Percentiles rank a stretch among this genome's conserved stretches.
These are phyloP conservation scores for Fusarium euwallaceae DNA, from an alignment of 2,329 filamentous ascomycete genomes.

Conservation along the genomic window DNA sequence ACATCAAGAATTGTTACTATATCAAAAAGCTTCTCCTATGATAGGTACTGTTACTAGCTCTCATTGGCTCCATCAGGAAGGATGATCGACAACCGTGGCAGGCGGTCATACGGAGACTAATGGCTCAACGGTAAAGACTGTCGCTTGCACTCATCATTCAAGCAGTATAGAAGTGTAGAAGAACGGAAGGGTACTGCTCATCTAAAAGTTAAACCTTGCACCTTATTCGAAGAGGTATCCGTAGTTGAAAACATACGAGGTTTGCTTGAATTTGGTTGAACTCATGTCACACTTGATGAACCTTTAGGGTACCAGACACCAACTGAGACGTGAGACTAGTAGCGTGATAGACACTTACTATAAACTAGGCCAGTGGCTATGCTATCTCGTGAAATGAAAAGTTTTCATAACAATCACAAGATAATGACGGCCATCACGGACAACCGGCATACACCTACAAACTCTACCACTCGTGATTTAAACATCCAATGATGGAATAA, in stretches of 20 bases:
- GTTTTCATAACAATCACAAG: background rate
- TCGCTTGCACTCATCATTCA: background rate
- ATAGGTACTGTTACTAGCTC: background rate
- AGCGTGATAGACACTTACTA: background rate
- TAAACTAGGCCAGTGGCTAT: background rate
- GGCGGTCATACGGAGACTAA: background rate
- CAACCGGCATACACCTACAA: background rate
- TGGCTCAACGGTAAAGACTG: background rate
- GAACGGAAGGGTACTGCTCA: accelerated
- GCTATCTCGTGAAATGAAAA: background rate
- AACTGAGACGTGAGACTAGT: background rate
- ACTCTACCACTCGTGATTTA: background rate
- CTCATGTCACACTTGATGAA: background rate
- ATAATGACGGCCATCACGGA: background rate
- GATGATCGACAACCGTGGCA: background rate
- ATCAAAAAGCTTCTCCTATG: background rate
- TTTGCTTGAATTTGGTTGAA: background rate
- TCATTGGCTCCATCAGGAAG: background rate
- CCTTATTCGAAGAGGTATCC: background rate
- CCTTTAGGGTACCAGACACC: background rate
- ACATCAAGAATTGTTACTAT: background rate
- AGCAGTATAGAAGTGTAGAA: background rate
- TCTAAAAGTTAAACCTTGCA: background rate
- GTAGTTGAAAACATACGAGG: background rate
- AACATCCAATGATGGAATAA: background rate